Conservation (phyloP, 129 eudicot genomes). For the Logfia minima region DNA sequence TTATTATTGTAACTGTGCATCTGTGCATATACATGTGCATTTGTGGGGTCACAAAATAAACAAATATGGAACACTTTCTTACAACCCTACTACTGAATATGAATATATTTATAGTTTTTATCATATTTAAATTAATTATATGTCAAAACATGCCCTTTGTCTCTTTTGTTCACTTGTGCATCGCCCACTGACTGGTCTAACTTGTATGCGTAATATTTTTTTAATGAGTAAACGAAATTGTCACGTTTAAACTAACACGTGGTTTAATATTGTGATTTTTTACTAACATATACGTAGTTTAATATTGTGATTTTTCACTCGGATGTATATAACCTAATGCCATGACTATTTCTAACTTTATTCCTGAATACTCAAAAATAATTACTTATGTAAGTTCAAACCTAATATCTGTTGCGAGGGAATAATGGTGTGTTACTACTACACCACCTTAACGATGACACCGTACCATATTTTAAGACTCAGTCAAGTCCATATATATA, state of each 20-base stretch:
- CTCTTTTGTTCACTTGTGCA: constrained; percentile 21
- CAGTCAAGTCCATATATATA: too few species aligned
- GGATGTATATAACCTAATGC: accelerated
- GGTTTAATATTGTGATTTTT: too few species aligned
- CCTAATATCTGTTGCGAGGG: too few species aligned
- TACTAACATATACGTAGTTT: too few species aligned
- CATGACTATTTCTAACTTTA: too few species aligned
- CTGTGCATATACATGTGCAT: constrained; percentile 24
- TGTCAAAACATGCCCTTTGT: constrained; percentile 34
- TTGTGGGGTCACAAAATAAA: constrained; percentile 26
- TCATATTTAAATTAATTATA: not conserved
- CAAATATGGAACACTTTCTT: constrained; percentile 23
- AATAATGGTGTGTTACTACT: too few species aligned
- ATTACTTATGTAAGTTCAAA: too few species aligned
- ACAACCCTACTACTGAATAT: constrained; percentile 19
- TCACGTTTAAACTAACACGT: too few species aligned
- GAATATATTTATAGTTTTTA: not conserved
- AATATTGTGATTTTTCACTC: too few species aligned
- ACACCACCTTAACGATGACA: too few species aligned
- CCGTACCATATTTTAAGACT: too few species aligned
- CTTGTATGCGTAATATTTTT: not conserved
- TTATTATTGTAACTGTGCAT: constrained; percentile 3
- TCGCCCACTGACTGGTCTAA: not conserved
- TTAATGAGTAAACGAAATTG: not conserved
- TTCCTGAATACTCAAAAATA: too few species aligned